Evolutionary conservation across 1,284 basidiomycete genomes (phyloP), one percentile per base, ranked within the genome.

Genomic region (Ceratobasidium theobromae): DNA sequence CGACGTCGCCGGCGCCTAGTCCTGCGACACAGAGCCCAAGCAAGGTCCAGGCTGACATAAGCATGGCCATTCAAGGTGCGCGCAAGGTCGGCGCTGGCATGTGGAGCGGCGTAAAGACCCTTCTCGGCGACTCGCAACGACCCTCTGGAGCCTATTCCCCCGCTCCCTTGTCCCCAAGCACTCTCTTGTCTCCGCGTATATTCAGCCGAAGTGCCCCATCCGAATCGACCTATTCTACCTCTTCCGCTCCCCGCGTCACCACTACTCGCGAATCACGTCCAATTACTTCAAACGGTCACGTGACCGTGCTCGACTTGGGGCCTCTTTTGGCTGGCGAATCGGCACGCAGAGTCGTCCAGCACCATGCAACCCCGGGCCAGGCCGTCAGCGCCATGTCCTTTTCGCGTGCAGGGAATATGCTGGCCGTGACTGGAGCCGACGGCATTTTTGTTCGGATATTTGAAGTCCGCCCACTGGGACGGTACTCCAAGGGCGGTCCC

Each of bases 231-330:
- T 64, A 35, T 68, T 74, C 2, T 73, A 72, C 43, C 82, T 84
- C 72, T 84, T 86, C 73, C 25, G 9, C 38, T 27, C 60, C 60
- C 9, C 60, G 60, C 14, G 38, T 53, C n/a, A 38, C 40, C 6
- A n/a, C 53, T 45, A 43, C 60, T n/a, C 27, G 48, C 1, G 60
- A 64, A 28, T 16, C 60, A n/a, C 60, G 60, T 28, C 49, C 45
- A n/a, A 23, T 27, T 1, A 14, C 35, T 28, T 52, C 60, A 25
- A 48, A 53, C 30, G 62, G 65, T 18, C 72, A 79, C 70, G 77
- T 88, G 57, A 81, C 79, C 1, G 78, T 88, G 0, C 65, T 88
- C 21, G 87, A 88, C 73, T 71, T 88, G 3, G 74, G 70, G 27
- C 74, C 81, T 0, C 74, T 85, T 32, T 53, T 79, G 12, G 9